Percentiles rank a stretch among this genome's conserved stretches.
Evolutionary conservation across 805 yeast genomes (phyloP).

Genomic region (Ogataea kodamae): DNA sequence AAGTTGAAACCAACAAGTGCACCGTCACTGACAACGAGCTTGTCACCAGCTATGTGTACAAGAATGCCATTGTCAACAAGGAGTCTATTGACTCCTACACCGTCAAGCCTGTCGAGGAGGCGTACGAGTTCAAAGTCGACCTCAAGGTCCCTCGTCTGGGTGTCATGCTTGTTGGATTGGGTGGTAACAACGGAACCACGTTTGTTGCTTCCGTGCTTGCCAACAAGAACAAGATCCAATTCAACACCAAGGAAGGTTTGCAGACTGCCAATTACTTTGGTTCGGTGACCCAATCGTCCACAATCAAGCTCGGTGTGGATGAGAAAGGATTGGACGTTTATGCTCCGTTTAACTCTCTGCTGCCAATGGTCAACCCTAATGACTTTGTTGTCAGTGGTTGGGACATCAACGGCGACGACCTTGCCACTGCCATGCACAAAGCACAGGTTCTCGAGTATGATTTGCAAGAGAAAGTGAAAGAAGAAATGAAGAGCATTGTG

Average conservation of each 20-base stretch:
- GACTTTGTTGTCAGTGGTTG: slow-evolving; percentile 91
- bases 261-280: slow-evolving; percentile 80
- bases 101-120: slow-evolving; percentile 68
- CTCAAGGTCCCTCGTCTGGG: slow-evolving; percentile 82
- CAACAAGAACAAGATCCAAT: slow-evolving; percentile 71
- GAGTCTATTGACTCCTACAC: slow-evolving; percentile 46
- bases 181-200: slow-evolving; percentile 96
- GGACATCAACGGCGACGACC: slow-evolving; percentile 77
- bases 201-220: slow-evolving; percentile 82
- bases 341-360: slow-evolving; percentile 85
- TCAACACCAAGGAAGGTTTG: slow-evolving; percentile 78
- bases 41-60: slow-evolving; percentile 63
- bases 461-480: slow-evolving; percentile 70
- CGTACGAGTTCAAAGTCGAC: slow-evolving; percentile 84
- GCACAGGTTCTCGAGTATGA: slow-evolving; percentile 84
- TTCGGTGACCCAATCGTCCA: slow-evolving; percentile 89
- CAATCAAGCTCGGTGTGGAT: slow-evolving; percentile 87
- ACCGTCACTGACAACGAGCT: slow-evolving; percentile 48
- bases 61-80: slow-evolving; percentile 68
- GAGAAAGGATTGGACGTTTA: slow-evolving; percentile 78
- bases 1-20: slow-evolving; percentile 55
- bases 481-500: slow-evolving; percentile 53
- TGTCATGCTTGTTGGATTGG: slow-evolving; percentile 86
- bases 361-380: slow-evolving; percentile 87
- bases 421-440: slow-evolving; percentile 77